Base-by-base conservation (phyloP, 106 monocot genomes). In the Triglochin maritima region DNA sequence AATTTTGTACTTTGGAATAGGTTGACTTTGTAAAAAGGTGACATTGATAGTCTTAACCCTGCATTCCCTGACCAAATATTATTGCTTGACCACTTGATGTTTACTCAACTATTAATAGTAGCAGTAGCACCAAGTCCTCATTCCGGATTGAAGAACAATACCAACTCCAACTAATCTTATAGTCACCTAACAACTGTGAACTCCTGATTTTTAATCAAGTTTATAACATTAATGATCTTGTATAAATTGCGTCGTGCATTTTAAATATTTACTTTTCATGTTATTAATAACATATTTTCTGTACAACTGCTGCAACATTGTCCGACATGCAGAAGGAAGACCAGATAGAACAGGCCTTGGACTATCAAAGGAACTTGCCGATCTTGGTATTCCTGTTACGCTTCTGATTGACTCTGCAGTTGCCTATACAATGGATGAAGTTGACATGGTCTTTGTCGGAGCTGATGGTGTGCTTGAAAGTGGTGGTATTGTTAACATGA, bases 401-500 rank as follows among this genome's bases (percentile, higher is more conserved):
- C 83, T 96, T 72, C 72, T 90, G 6, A 85, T 90, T 65, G 95
- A 90, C 67, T 96, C 87, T 17, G 95, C 95, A 48, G 83, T 86
- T 71, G 90, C 90, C 6, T 96, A 96, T 62, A 68, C 83, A 47
- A 90, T 95, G 87, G 90, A 85, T 74, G 87, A 95, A 72, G 85
- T 90, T 65, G 90, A 90, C 68, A 96, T 96, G 90, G 81, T 96
- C 7, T 88, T 96, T 77, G 79, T 90, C 53, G 90, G 95, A 8
- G 95, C 95, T 47, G 90, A 96, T 80, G 95, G 85, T 47, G 84
- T 96, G 44, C 90, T 90, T 69, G 95, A 96, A 68, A 96, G 90
- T 72, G 90, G 95, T 70, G 95, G 95, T 14, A 91, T 90, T 57
- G 83, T 90, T 62, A 96, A 96, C 76, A 90, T 96, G 95, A 96